Conservation (phyloP, 306 rosid species). For the Ormosia emarginata region DNA sequence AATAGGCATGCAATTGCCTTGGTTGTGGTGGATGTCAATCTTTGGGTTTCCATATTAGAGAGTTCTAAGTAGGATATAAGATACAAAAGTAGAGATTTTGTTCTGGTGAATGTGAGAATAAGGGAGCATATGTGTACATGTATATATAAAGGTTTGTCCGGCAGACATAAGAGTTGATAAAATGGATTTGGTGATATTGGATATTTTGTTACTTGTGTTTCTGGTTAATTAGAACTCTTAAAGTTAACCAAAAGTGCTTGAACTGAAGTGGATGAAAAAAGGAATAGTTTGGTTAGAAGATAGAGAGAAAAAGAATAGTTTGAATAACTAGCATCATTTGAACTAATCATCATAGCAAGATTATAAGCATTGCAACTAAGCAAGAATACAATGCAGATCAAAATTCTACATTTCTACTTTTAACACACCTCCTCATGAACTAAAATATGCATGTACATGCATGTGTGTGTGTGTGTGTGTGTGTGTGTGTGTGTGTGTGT, state of each 20-base stretch:
- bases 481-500: too few relatives aligned
- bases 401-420: background rate
- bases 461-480: too few relatives aligned
- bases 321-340: background rate
- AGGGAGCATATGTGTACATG: background rate
- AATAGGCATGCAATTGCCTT: background rate
- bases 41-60: background rate
- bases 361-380: background rate
- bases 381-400: background rate
- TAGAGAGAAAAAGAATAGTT: background rate
- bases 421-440: background rate
- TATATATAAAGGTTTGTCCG: background rate
- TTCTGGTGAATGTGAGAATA: background rate
- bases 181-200: conserved; percentile 24
- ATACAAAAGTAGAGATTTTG: background rate
- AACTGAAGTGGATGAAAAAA: background rate
- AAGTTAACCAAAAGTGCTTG: background rate
- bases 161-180: conserved; percentile 17
- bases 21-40: background rate
- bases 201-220: background rate
- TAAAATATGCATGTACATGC: too few relatives aligned
- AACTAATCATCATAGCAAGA: background rate
- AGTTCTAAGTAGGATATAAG: background rate
- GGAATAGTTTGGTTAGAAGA: background rate
- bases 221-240: background rate